phyloP scores from a whole-genome alignment of 1,284 basidiomycete species.

The Cryptococcus sp. region DNA sequence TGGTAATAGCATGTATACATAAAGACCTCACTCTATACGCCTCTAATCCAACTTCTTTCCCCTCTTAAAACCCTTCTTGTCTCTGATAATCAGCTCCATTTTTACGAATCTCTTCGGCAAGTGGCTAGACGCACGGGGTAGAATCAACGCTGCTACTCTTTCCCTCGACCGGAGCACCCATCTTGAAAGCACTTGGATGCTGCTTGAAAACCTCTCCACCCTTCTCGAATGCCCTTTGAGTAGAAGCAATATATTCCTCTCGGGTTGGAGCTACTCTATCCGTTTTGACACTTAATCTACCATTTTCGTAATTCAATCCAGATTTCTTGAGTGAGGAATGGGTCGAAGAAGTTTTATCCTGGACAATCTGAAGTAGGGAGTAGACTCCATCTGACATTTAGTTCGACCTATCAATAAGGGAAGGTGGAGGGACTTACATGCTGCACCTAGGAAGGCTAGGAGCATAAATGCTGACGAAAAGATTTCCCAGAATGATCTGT shows the following conservation, averaged over 20 bases:
- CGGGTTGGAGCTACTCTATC: conserved; percentile 24
- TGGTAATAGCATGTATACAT: neutral
- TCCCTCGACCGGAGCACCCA: neutral
- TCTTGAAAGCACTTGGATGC: conserved; percentile 1
- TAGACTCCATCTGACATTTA: conserved; percentile 13
- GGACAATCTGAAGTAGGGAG: conserved; percentile 14
- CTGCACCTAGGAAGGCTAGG: conserved; percentile 30
- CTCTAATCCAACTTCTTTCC: conserved; percentile 33
- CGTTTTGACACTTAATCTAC: conserved; percentile 26
- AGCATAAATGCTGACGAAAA: conserved; percentile 30
- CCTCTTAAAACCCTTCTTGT: conserved; percentile 30
- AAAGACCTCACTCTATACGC: neutral
- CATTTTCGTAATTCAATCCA: conserved; percentile 24
- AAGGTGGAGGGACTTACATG: conserved; percentile 25
- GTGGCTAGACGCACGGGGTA: conserved; percentile 9
- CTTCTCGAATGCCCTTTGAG: conserved; percentile 31
- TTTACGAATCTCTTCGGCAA: neutral
- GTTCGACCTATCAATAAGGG: neutral
- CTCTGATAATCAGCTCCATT: conserved; percentile 12
- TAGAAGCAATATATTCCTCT: conserved; percentile 31
- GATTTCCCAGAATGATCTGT: conserved; percentile 30
- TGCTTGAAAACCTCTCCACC: conserved; percentile 27
- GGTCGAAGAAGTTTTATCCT: conserved; percentile 6
- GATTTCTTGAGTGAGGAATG: conserved; percentile 9
- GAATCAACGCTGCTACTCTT: conserved; percentile 12